These are phyloP conservation scores for Myxozyma mucilagina DNA, from an alignment of 805 yeast genomes.

Conservation along the genomic window DNA sequence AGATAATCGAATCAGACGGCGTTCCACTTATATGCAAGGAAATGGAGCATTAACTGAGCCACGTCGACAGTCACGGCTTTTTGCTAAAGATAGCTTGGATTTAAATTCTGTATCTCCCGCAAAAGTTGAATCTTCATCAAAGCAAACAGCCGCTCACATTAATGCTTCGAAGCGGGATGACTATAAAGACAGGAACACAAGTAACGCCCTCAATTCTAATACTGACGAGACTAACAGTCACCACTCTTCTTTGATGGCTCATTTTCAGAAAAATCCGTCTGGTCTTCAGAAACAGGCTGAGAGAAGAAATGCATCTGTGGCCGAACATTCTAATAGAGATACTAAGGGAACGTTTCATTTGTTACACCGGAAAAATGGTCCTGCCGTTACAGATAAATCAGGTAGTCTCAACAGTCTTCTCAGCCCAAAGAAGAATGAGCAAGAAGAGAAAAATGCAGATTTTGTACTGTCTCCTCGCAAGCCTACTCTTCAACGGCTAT, in stretches of 20 bases:
- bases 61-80: slow-evolving; percentile 10
- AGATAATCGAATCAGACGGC: slow-evolving; percentile 1
- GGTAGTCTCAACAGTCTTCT: not conserved
- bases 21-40: slow-evolving; percentile 3
- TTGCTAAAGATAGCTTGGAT: not conserved
- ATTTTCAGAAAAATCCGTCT: not conserved
- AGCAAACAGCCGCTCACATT: slow-evolving; percentile 14
- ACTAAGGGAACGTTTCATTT: not conserved
- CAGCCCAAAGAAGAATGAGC: not conserved
- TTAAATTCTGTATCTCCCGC: slow-evolving; percentile 15
- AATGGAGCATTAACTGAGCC: slow-evolving; percentile 21
- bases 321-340: not conserved
- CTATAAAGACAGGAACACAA: not conserved
- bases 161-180: slow-evolving; percentile 2
- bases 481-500: too few relatives aligned
- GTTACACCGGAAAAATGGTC: not conserved
- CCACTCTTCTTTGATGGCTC: not conserved
- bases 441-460: not conserved
- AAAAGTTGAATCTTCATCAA: slow-evolving; percentile 9
- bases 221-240: not conserved
- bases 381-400: not conserved
- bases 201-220: not conserved
- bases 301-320: not conserved
- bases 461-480: too few relatives aligned
- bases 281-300: not conserved